Percentiles rank a stretch among this genome's conserved stretches.
Conservation (phyloP, 768 basidiomycete species). For the Amyloporia xantha region DNA sequence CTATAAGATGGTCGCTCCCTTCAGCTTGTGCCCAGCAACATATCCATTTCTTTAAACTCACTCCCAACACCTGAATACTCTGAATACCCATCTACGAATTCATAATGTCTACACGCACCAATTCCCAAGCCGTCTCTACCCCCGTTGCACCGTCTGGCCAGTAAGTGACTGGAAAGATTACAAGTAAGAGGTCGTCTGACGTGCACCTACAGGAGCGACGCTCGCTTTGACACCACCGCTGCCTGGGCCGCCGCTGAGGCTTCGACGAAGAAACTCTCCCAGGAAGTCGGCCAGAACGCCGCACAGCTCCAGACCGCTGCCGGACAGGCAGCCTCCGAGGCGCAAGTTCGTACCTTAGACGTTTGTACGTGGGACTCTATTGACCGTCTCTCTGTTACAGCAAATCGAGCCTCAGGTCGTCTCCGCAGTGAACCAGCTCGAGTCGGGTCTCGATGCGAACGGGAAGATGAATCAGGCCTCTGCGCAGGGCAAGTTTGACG, state of each 20-base stretch:
- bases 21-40: neutral
- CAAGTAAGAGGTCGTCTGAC: no score
- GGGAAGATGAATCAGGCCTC: conserved; percentile 46
- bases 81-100: neutral
- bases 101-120: neutral
- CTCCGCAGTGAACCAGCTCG: conserved; percentile 24
- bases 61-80: neutral
- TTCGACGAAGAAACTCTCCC: conserved; percentile 32
- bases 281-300: conserved; percentile 42
- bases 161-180: no score
- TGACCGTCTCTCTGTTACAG: conserved; percentile 7
- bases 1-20: neutral
- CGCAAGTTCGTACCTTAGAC: conserved; percentile 34
- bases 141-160: neutral
- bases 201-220: conserved; percentile 20
- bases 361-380: neutral
- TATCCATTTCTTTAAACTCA: no score
- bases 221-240: conserved; percentile 47
- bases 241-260: conserved; percentile 45
- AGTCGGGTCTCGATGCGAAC: conserved; percentile 16
- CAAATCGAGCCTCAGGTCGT: conserved; percentile 16
- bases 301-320: conserved; percentile 40
- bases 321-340: conserved; percentile 42
- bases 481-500: conserved; percentile 46
- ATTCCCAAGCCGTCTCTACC: neutral